These are phyloP conservation scores for Cladosporium colombiae DNA, from an alignment of 2,329 filamentous ascomycete genomes.

Conservation along the genomic window DNA sequence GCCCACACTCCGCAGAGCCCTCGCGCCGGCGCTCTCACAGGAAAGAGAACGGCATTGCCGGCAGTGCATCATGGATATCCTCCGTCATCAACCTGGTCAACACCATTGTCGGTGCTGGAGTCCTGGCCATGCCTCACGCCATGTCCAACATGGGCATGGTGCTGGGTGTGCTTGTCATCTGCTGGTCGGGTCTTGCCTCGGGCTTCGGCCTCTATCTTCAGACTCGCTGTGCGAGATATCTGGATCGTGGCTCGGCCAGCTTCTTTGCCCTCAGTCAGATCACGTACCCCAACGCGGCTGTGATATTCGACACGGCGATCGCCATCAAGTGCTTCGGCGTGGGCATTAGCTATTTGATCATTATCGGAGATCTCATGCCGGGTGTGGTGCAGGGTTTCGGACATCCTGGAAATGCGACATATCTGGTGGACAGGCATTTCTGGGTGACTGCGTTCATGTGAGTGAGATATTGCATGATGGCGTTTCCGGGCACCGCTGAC, in stretches of 20 bases:
- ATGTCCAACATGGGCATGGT: constrained; percentile 94
- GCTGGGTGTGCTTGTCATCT: constrained; percentile 77
- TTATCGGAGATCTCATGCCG: constrained; percentile 97
- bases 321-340: constrained; percentile 98
- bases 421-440: constrained; percentile 86
- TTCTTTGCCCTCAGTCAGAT: constrained; percentile 98
- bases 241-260: constrained; percentile 83
- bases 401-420: constrained; percentile 63
- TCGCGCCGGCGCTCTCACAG: constrained; percentile 62
- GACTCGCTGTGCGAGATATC: constrained; percentile 85
- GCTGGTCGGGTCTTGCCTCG: constrained; percentile 87
- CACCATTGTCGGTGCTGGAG: constrained; percentile 93
- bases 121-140: constrained; percentile 92
- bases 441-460: constrained; percentile 98
- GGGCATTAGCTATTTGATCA: constrained; percentile 95
- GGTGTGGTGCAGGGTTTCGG: constrained; percentile 84
- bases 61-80: constrained; percentile 84
- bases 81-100: constrained; percentile 95
- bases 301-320: constrained; percentile 93
- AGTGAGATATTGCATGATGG: constrained; percentile 28
- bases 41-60: constrained; percentile 67
- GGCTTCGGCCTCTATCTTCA: constrained; percentile 95
- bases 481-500: neutral
- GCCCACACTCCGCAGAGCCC: constrained; percentile 44
- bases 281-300: constrained; percentile 93